A percentile compares a stretch with the other conserved stretches of the same genome.
phyloP scores from a whole-genome alignment of 495 filamentous ascomycete species.

The Pyrenula aspistea region DNA sequence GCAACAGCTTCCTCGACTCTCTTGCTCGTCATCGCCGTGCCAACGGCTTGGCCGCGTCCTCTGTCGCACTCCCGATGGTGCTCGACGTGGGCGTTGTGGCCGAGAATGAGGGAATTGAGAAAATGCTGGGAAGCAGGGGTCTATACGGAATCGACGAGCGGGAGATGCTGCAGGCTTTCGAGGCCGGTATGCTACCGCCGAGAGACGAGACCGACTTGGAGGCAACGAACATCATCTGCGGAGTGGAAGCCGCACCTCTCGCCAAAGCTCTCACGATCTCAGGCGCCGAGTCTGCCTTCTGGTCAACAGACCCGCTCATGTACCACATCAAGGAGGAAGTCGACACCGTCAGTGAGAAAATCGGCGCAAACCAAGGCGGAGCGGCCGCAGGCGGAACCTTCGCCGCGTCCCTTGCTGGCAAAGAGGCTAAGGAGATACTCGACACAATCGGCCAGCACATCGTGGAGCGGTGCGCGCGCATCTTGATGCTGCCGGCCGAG shows the following conservation, averaged over 20 bases:
- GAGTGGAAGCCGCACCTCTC: constrained; percentile 20
- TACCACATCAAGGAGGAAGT: constrained; percentile 7
- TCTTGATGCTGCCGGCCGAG: constrained; percentile 15
- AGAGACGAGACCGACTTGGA: not conserved
- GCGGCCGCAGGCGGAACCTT: constrained; percentile 2
- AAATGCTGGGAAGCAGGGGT: constrained; percentile 12
- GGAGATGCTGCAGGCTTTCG: constrained; percentile 18
- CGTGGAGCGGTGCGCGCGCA: constrained; percentile 15
- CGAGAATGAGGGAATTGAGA: constrained; percentile 22
- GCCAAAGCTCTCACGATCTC: constrained; percentile 2
- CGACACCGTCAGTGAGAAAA: not conserved
- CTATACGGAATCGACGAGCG: constrained; percentile 30
- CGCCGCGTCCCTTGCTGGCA: not conserved
- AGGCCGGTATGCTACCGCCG: constrained; percentile 14
- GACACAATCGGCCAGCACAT: constrained; percentile 9
- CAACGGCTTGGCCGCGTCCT: constrained; percentile 11
- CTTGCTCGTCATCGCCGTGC: constrained; percentile 18
- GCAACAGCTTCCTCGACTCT: constrained; percentile 20
- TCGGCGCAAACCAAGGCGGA: constrained; percentile 1
- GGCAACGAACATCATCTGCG: constrained; percentile 12
- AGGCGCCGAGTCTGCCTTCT: constrained; percentile 11
- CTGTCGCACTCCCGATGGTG: constrained; percentile 21
- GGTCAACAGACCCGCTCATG: constrained; percentile 13
- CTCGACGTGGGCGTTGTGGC: constrained; percentile 23
- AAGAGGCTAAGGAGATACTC: constrained; percentile 1